These are phyloP conservation scores for Ascoidea tarda DNA, from an alignment of 805 yeast genomes.

Conservation along the genomic window DNA sequence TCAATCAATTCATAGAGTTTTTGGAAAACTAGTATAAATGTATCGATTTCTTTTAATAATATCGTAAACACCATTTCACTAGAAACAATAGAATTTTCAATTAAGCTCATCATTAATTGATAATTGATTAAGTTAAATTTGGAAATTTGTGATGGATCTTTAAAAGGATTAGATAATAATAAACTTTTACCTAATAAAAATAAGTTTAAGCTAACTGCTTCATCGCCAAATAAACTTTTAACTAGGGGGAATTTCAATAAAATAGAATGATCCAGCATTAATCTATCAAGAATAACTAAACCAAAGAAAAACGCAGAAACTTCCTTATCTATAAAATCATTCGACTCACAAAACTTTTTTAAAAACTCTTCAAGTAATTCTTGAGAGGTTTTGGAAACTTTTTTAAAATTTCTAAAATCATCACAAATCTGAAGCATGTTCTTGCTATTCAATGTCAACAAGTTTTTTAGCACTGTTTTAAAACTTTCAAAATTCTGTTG, in stretches of 20 bases:
- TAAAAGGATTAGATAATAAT: not conserved
- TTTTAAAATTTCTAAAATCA: no score
- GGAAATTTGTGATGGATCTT: not conserved
- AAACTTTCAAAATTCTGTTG: no score
- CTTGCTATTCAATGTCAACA: no score
- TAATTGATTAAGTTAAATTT: no score
- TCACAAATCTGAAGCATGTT: not conserved
- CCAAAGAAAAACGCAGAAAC: not conserved
- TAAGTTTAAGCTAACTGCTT: not conserved
- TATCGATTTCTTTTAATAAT: not conserved
- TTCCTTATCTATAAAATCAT: no score
- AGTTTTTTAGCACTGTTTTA: no score
- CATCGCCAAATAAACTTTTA: not conserved
- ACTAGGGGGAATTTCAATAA: not conserved
- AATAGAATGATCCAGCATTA: no score
- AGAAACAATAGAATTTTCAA: not conserved
- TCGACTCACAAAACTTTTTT: not conserved
- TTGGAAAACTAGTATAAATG: not conserved
- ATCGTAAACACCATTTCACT: not conserved
- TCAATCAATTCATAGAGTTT: not conserved
- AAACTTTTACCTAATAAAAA: not conserved
- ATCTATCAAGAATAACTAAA: no score
- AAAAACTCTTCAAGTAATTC: not conserved
- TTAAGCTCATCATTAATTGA: not conserved
- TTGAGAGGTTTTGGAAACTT: not conserved